A percentile compares a stretch with the other conserved stretches of the same genome.
phyloP scores from a whole-genome alignment of 345 rosid species.

The Syzygium aromaticum region DNA sequence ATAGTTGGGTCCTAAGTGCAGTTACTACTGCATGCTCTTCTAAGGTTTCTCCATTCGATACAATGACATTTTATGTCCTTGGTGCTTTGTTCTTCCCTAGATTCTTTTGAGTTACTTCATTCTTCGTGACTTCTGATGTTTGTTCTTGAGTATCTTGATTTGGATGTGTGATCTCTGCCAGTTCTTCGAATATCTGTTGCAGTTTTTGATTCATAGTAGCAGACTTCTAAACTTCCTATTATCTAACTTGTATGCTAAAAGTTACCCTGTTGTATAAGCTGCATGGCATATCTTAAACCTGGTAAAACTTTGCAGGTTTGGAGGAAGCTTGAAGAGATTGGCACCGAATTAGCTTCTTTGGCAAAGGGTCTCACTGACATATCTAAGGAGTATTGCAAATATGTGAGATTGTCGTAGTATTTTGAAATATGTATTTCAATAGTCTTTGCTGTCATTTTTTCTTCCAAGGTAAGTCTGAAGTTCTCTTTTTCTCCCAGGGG shows the following conservation, averaged over 20 bases:
- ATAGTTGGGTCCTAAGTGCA: neutral
- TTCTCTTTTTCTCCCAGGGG: conserved; percentile 12
- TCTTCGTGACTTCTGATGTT: neutral
- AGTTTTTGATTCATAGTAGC: neutral
- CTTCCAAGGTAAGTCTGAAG: neutral
- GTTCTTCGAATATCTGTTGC: neutral
- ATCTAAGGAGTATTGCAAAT: conserved; percentile 42
- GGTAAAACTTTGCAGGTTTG: conserved; percentile 38
- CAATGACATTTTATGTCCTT: neutral
- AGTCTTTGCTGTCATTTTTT: neutral
- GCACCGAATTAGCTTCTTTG: conserved; percentile 60
- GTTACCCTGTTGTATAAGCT: neutral
- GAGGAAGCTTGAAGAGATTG: conserved; percentile 56
- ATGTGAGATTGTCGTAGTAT: conserved; percentile 30
- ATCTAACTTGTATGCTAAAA: neutral
- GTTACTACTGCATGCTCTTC: neutral
- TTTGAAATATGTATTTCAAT: neutral
- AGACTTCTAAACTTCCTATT: neutral
- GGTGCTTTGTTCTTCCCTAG: neutral
- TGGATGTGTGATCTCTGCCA: neutral
- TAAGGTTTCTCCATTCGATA: neutral
- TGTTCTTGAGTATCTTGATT: neutral
- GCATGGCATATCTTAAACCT: neutral
- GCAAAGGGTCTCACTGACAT: conserved; percentile 57
- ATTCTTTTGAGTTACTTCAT: neutral